Percentiles rank a stretch among this genome's conserved stretches.
These are phyloP conservation scores for Penicillium bovifimosum DNA, from an alignment of 495 filamentous ascomycete species.

Conservation along the genomic window DNA sequence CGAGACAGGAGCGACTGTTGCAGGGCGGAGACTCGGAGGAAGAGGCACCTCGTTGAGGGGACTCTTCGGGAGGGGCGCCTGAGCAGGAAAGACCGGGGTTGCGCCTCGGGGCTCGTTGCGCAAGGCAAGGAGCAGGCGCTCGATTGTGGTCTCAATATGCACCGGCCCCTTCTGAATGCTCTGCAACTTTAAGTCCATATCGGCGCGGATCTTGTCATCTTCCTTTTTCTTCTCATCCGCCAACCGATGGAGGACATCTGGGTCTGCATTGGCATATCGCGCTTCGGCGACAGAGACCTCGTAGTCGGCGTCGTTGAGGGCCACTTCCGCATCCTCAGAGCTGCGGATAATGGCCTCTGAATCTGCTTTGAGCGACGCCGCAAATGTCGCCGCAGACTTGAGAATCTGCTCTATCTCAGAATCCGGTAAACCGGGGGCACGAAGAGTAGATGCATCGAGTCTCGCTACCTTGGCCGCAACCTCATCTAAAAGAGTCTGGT, in stretches of 20 bases:
- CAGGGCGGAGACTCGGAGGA: constrained; percentile 17
- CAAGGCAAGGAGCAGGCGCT: constrained; percentile 27
- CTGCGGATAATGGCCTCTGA: constrained; percentile 48
- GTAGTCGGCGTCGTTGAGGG: constrained; percentile 50
- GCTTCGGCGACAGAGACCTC: constrained; percentile 49
- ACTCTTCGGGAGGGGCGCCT: constrained; percentile 9
- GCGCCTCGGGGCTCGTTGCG: constrained; percentile 26
- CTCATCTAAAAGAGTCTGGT: constrained; percentile 49
- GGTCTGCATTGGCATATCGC: constrained; percentile 40
- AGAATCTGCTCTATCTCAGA: constrained; percentile 43
- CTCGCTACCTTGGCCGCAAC: constrained; percentile 35
- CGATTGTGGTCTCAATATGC: constrained; percentile 28
- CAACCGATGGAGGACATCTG: constrained; percentile 39
- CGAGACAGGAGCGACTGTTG: constrained; percentile 11
- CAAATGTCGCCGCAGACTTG: constrained; percentile 37
- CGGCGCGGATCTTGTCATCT: constrained; percentile 42
- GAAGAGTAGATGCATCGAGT: constrained; percentile 31
- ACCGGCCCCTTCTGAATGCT: constrained; percentile 42
- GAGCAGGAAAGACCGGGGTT: constrained; percentile 3
- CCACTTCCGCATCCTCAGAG: constrained; percentile 44
- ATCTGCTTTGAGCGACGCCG: constrained; percentile 38
- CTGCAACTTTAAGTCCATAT: constrained; percentile 42
- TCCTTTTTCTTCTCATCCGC: constrained; percentile 48
- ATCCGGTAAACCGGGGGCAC: constrained; percentile 30
- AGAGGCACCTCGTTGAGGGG: constrained; percentile 15